Conservation (phyloP, 23 red algal genomes). For the Gracilaria domingensis region DNA sequence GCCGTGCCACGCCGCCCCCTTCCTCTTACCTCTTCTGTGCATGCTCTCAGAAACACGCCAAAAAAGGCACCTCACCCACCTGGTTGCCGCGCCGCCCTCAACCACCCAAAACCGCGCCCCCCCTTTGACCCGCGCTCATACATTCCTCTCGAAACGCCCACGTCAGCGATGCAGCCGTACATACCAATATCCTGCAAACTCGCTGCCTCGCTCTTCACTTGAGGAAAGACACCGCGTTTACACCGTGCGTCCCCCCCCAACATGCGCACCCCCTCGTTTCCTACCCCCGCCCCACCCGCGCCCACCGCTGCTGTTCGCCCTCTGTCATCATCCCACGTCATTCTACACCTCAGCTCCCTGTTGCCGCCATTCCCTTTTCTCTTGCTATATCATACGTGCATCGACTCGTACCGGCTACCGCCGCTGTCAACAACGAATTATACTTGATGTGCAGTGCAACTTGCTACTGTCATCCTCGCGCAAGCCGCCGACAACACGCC, state of each 20-base stretch:
- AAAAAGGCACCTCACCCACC: background rate
- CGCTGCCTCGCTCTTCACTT: background rate
- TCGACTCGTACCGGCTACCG: background rate
- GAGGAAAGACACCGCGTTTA: background rate
- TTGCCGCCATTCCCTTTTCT: background rate
- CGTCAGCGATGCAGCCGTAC: background rate
- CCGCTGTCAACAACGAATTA: background rate
- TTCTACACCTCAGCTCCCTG: background rate
- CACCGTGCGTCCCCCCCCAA: no score
- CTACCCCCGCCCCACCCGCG: no score
- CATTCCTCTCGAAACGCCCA: background rate
- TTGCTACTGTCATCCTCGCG: slow-evolving; percentile 4
- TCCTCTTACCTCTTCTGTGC: background rate
- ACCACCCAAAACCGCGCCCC: no score
- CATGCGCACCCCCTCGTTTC: background rate
- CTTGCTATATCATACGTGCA: background rate
- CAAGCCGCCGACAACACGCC: background rate
- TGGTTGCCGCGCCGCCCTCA: no score
- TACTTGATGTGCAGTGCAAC: no score
- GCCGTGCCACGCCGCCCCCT: background rate
- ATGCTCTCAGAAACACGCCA: no score
- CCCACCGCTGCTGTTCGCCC: no score
- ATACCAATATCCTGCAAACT: no score
- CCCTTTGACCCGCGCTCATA: background rate
- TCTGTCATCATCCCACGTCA: slow-evolving; percentile 3